Evolutionary conservation across 2,329 filamentous ascomycete genomes (phyloP).

Genomic region (Fusarium clavum): DNA sequence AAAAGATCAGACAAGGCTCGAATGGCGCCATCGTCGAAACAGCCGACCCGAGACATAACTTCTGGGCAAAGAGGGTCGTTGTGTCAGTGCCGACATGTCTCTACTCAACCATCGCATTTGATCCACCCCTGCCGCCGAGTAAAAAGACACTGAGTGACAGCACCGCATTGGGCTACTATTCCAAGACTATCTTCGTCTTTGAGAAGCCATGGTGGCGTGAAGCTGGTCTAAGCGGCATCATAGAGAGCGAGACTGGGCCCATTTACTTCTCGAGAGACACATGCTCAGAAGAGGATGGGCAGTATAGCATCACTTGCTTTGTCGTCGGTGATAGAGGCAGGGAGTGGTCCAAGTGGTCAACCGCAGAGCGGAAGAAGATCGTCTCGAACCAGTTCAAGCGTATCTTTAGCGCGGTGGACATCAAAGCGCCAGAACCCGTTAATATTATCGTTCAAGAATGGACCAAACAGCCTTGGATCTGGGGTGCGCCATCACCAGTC

Average conservation of each 20-base stretch:
- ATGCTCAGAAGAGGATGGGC: constrained; percentile 34
- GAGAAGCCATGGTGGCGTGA: constrained; percentile 59
- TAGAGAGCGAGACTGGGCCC: constrained; percentile 50
- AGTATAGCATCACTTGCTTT: constrained; percentile 50
- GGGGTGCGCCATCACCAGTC: constrained; percentile 32
- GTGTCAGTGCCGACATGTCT: constrained; percentile 45
- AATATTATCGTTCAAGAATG: constrained; percentile 36
- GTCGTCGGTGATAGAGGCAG: constrained; percentile 48
- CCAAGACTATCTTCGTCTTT: constrained; percentile 56
- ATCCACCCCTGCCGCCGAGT: constrained; percentile 45
- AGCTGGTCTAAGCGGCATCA: constrained; percentile 55
- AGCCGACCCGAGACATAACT: constrained; percentile 10
- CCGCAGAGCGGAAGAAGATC: constrained; percentile 5
- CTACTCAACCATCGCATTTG: constrained; percentile 40
- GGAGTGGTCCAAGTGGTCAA: constrained; percentile 27
- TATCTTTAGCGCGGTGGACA: constrained; percentile 20
- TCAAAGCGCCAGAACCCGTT: constrained; percentile 26
- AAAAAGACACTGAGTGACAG: constrained; percentile 46
- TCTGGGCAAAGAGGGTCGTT: constrained; percentile 41
- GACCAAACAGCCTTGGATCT: constrained; percentile 33
- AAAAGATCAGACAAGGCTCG: constrained; percentile 27
- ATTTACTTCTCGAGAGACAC: constrained; percentile 48
- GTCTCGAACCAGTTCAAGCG: constrained; percentile 14
- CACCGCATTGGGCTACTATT: constrained; percentile 52
- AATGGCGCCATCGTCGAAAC: constrained; percentile 31